Percentiles rank a stretch among this genome's conserved stretches.
These are phyloP conservation scores for Diplodia mutila DNA, from an alignment of 2,329 filamentous ascomycete species.

Conservation along the genomic window DNA sequence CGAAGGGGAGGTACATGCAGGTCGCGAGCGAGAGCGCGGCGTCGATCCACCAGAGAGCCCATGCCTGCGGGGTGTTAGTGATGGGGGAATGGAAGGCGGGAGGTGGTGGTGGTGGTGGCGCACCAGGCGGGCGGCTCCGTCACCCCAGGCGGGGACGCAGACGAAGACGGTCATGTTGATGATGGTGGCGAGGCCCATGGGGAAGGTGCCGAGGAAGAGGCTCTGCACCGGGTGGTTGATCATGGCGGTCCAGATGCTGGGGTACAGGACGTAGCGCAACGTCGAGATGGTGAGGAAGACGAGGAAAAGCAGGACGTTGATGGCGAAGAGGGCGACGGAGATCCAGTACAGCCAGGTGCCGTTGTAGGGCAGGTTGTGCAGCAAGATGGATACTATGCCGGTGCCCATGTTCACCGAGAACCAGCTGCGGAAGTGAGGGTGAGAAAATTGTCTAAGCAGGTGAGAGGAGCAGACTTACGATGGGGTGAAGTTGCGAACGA, in stretches of 20 bases:
- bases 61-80: background rate
- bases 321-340: constrained; percentile 60
- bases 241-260: constrained; percentile 65
- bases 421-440: constrained; percentile 3
- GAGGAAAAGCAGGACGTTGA: constrained; percentile 61
- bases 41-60: background rate
- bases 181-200: constrained; percentile 68
- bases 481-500: constrained; percentile 43
- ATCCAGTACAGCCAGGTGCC: constrained; percentile 59
- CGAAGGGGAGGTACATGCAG: background rate
- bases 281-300: constrained; percentile 57
- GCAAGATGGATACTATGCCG: constrained; percentile 64
- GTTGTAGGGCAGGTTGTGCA: constrained; percentile 64
- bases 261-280: constrained; percentile 64
- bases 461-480: constrained; percentile 27
- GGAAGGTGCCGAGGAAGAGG: constrained; percentile 66
- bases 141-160: constrained; percentile 61
- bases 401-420: constrained; percentile 57
- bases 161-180: constrained; percentile 65
- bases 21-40: background rate
- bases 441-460: background rate
- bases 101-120: constrained; percentile 39
- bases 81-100: background rate
- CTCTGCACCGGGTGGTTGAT: constrained; percentile 65
- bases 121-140: constrained; percentile 49